Conservation (phyloP, 2,329 filamentous ascomycete genomes). For the Paraphoma chrysanthemicola region DNA sequence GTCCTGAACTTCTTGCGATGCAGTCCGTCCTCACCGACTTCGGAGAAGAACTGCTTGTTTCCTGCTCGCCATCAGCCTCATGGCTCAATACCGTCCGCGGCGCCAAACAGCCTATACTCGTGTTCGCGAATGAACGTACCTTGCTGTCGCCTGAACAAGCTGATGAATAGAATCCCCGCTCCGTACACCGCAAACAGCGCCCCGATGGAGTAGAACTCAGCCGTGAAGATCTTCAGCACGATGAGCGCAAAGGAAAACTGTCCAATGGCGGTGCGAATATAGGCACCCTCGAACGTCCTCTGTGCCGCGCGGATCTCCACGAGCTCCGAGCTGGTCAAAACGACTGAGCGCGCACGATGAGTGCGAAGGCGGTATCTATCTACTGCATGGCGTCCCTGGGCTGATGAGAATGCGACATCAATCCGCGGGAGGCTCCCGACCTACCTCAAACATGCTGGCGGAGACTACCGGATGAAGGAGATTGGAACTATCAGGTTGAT, state of each 20-base stretch:
- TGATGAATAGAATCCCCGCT: slow-evolving; percentile 80
- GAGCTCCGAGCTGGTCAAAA: slow-evolving; percentile 83
- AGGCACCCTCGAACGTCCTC: slow-evolving; percentile 95
- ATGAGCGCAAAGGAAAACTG: slow-evolving; percentile 96
- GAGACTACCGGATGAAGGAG: background rate
- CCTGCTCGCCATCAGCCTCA: slow-evolving; percentile 48
- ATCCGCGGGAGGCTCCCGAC: background rate
- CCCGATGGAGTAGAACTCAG: slow-evolving; percentile 96
- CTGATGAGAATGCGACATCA: background rate
- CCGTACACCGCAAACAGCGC: slow-evolving; percentile 94
- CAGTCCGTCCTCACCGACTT: slow-evolving; percentile 65
- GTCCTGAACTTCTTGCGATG: slow-evolving; percentile 69
- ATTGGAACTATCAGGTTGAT: too few species aligned
- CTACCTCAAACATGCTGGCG: slow-evolving; percentile 4
- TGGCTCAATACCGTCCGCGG: background rate
- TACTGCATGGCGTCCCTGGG: slow-evolving; percentile 65
- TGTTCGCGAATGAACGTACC: slow-evolving; percentile 45
- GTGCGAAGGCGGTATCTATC: slow-evolving; percentile 79
- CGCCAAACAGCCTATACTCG: background rate
- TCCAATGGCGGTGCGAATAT: slow-evolving; percentile 90
- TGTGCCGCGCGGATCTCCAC: slow-evolving; percentile 95
- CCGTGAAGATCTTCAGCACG: slow-evolving; percentile 94
- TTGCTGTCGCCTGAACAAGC: slow-evolving; percentile 85
- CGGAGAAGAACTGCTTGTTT: slow-evolving; percentile 89
- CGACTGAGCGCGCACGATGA: slow-evolving; percentile 82